Evolutionary conservation across 202 grass and related monocot species (phyloP).

Genomic region (Brachypodium distachyon): DNA sequence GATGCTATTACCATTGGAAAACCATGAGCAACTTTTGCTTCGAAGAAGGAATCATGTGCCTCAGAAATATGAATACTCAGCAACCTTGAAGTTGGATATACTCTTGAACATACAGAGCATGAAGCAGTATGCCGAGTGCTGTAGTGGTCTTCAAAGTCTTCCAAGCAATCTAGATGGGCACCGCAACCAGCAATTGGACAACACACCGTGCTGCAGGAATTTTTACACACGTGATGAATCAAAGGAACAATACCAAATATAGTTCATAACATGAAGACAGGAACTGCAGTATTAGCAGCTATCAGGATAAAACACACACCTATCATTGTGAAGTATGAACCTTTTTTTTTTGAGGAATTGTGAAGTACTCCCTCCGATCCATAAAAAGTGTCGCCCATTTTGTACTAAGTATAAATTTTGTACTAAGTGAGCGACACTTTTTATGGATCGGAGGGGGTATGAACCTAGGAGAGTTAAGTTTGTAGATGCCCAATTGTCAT

Average conservation of each 20-base stretch:
- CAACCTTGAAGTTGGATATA: constrained; percentile 78
- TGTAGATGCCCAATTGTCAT: background rate
- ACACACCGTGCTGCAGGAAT: constrained; percentile 43
- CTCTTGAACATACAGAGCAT: constrained; percentile 75
- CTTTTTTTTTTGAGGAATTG: too few relatives aligned
- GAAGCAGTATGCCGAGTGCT: constrained; percentile 75
- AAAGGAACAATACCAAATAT: background rate
- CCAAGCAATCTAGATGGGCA: constrained; percentile 57
- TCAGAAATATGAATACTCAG: constrained; percentile 91
- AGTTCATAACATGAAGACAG: background rate
- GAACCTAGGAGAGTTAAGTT: background rate
- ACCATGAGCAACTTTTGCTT: constrained; percentile 85
- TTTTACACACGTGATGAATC: constrained; percentile 22
- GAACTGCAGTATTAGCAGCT: background rate
- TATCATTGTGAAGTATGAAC: background rate
- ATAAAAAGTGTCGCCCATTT: too few relatives aligned
- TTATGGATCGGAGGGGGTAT: too few relatives aligned
- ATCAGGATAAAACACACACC: background rate
- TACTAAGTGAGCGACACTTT: too few relatives aligned
- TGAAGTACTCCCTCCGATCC: too few relatives aligned
- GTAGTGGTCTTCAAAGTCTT: constrained; percentile 92
- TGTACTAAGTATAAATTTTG: too few relatives aligned
- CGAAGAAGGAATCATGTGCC: constrained; percentile 90
- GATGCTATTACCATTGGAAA: constrained; percentile 75
- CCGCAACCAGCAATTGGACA: constrained; percentile 89